phyloP scores from a whole-genome alignment of 371 early-diverging fungal species.

The Mortierella sp. region DNA sequence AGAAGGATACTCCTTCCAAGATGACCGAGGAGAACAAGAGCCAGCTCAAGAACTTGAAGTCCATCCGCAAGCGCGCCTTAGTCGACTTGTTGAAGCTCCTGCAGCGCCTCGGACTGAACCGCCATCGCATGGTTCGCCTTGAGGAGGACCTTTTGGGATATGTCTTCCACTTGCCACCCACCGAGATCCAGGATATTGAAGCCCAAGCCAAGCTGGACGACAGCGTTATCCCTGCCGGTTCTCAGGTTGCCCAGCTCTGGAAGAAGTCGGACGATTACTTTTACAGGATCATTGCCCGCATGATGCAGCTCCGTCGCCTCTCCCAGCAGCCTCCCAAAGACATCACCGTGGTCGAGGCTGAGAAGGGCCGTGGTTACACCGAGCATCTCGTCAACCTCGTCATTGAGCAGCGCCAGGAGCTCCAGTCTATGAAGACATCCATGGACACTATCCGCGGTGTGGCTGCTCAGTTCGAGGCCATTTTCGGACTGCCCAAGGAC shows the following conservation, averaged over 20 bases:
- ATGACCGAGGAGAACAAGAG: conserved; percentile 77
- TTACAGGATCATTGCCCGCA: conserved; percentile 76
- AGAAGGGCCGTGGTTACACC: conserved; percentile 77
- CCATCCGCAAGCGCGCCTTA: conserved; percentile 88
- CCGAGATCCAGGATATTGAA: conserved; percentile 54
- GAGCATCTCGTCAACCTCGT: conserved; percentile 79
- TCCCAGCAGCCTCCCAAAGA: conserved; percentile 75
- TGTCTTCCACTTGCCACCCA: conserved; percentile 58
- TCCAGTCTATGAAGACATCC: conserved; percentile 54
- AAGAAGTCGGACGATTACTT: conserved; percentile 79
- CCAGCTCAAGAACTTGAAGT: conserved; percentile 80
- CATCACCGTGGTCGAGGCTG: conserved; percentile 79
- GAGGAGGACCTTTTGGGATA: conserved; percentile 62
- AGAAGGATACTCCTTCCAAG: conserved; percentile 72
- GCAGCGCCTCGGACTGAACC: conserved; percentile 84
- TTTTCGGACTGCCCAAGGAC: conserved; percentile 33
- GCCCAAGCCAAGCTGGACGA: conserved; percentile 54
- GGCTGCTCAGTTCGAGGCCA: conserved; percentile 47
- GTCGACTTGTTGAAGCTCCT: conserved; percentile 89
- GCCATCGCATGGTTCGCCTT: conserved; percentile 57
- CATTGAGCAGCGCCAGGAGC: conserved; percentile 69
- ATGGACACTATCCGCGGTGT: conserved; percentile 54
- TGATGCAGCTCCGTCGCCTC: conserved; percentile 74
- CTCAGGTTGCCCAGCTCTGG: conserved; percentile 66
- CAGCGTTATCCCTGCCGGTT: conserved; percentile 38